Evolutionary conservation across 1,139 yeast species (phyloP).

Genomic region (Zygotorulaspora mrakii): DNA sequence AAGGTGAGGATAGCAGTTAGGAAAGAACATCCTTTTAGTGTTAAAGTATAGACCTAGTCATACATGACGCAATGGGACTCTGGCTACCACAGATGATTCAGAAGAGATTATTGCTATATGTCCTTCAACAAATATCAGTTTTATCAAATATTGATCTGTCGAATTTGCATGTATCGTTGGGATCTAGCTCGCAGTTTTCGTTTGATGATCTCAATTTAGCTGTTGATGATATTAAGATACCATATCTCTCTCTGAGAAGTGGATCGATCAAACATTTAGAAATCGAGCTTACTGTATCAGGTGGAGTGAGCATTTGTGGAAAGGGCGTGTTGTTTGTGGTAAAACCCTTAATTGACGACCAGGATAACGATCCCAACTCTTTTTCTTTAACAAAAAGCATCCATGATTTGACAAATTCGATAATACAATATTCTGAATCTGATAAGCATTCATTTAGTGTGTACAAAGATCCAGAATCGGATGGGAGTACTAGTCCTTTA

Average conservation of each 20-base stretch:
- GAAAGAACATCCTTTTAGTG: neutral
- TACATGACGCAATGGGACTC: conserved; percentile 46
- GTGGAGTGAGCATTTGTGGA: conserved; percentile 64
- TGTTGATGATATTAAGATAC: conserved; percentile 66
- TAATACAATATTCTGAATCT: conserved; percentile 36
- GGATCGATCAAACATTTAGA: conserved; percentile 59
- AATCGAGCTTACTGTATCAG: conserved; percentile 51
- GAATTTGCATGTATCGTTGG: conserved; percentile 74
- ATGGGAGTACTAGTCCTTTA: conserved; percentile 14
- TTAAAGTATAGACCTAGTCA: no score
- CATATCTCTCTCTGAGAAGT: conserved; percentile 61
- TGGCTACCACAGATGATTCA: conserved; percentile 86
- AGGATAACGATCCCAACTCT: conserved; percentile 33
- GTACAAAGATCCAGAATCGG: conserved; percentile 19
- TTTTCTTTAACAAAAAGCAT: conserved; percentile 60
- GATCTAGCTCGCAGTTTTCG: conserved; percentile 51
- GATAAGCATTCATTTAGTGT: conserved; percentile 24
- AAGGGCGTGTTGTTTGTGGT: conserved; percentile 55
- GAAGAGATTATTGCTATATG: conserved; percentile 71
- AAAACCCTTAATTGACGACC: conserved; percentile 27
- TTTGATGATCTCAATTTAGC: conserved; percentile 66
- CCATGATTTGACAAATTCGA: conserved; percentile 59
- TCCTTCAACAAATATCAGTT: conserved; percentile 75
- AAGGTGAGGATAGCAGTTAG: neutral
- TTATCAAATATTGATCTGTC: conserved; percentile 80